Evolutionary conservation across 2,329 filamentous ascomycete genomes (phyloP).

Genomic region (Trichoderma sp.): DNA sequence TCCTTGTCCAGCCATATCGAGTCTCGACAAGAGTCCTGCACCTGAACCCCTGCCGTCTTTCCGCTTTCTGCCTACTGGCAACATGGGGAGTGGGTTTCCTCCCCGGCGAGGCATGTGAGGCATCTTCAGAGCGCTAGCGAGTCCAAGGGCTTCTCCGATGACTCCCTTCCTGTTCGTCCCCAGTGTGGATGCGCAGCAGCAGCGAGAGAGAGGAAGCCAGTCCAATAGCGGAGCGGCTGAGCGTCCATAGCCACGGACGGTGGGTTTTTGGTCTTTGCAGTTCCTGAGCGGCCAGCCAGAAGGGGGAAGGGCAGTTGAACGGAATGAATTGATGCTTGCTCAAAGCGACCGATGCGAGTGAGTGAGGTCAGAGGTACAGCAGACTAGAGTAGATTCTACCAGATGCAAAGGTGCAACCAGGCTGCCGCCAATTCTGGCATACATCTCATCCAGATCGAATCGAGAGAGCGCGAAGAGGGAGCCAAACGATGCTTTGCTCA

Average conservation of each 20-base stretch:
- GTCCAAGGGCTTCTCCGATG: slow-evolving; percentile 15
- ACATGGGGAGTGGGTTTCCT: background rate
- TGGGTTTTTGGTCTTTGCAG: background rate
- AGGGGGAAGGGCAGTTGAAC: background rate
- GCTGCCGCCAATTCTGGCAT: background rate
- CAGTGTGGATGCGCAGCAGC: slow-evolving; percentile 11
- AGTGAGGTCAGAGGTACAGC: background rate
- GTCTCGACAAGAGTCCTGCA: slow-evolving; percentile 7
- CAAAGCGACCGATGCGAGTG: background rate
- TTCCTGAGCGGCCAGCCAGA: slow-evolving; percentile 15
- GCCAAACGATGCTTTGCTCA: slow-evolving; percentile 9
- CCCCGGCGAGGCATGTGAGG: slow-evolving; percentile 16
- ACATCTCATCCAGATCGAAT: background rate
- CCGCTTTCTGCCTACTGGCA: slow-evolving; percentile 18
- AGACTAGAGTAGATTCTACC: background rate
- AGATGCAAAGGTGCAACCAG: background rate
- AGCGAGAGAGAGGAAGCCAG: background rate
- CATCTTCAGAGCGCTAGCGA: slow-evolving; percentile 14
- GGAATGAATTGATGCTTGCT: background rate
- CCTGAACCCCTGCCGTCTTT: slow-evolving; percentile 14
- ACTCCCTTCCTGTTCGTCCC: slow-evolving; percentile 16
- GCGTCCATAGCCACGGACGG: slow-evolving; percentile 18
- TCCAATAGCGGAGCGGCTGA: slow-evolving; percentile 20
- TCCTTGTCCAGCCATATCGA: background rate
- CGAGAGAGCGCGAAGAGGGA: background rate